Evolutionary conservation across 2,329 filamentous ascomycete genomes (phyloP), one percentile per base, ranked within the genome.

Genomic region (Aspergillus brasiliensis): DNA sequence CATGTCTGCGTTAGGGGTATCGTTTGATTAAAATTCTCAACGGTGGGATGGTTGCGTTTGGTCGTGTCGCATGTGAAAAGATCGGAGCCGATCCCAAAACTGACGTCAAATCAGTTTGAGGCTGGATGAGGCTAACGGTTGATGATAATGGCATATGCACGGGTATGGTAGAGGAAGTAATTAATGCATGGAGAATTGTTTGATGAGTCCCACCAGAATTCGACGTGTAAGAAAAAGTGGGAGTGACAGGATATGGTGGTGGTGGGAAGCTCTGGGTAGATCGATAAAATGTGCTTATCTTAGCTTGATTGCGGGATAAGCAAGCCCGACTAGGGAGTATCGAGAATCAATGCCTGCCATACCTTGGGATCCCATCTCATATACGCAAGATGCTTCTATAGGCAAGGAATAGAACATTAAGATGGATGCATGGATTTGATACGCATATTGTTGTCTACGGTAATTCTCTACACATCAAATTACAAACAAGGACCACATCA

Each of bases 401-500:
- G 5, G 31, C 31, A 34, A 11, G 31, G 11, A 34, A 1, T 2
- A 34, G 1, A 5, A 15, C 1, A 0, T 10, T 13, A 10, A 34
- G 11, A 11, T 34, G n/a, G n/a, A n/a, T 34, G 31, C 31, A 34
- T 2, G 7, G 31, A 34, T 34, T 34, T 11, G 13, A 34, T 34
- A 34, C 11, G 5, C 1, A 34, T 34, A 1, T 37, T 8, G n/a
- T 8, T 8, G 5, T 8, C 25, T 17, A 38, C 23, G 38, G 21
- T 7, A 2, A 40, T 17, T 34, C 11, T 40, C 21, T 47, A 53
- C 23, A n/a, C 21, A 8, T 13, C n/a, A 27, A 17, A 8, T 17
- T 49, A 51, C 10, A 53, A 3, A 21, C 3, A 49, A 37, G 19
- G 23, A 51, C 31, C 56, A 56, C 57, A 63, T 57, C 62, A 61